Conservation (phyloP, 805 yeast genomes). For the Saccharomycopsis babjevae region DNA sequence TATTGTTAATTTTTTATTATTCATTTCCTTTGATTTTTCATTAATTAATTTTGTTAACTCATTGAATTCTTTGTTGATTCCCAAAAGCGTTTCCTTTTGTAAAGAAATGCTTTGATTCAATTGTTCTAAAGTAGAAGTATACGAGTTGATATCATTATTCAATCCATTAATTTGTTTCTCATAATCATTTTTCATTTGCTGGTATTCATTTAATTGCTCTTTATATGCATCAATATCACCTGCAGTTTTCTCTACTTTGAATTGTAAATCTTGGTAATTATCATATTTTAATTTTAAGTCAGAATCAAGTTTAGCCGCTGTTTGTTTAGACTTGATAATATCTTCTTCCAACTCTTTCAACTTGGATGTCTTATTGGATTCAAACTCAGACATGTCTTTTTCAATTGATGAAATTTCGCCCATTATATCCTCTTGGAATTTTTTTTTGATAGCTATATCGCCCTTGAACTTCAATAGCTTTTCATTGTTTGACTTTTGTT, state of each 20-base stretch:
- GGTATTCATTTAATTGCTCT: conserved; percentile 32
- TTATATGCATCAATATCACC: conserved; percentile 41
- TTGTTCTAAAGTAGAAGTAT: conserved; percentile 20
- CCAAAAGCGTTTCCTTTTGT: conserved; percentile 50
- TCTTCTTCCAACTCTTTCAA: conserved; percentile 53
- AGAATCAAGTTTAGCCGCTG: conserved; percentile 29
- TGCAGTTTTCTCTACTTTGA: conserved; percentile 59
- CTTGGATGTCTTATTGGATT: conserved; percentile 69
- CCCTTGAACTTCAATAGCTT: conserved; percentile 37
- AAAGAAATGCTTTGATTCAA: conserved; percentile 31
- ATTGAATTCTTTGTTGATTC: conserved; percentile 66
- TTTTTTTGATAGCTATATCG: conserved; percentile 29
- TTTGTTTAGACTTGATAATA: conserved; percentile 31
- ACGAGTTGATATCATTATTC: conserved; percentile 20
- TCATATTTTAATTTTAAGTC: conserved; percentile 39
- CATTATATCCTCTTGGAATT: conserved; percentile 26
- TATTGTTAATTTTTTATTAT: conserved; percentile 38
- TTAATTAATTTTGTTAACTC: conserved; percentile 43
- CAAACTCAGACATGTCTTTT: conserved; percentile 74
- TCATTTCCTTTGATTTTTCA: conserved; percentile 31
- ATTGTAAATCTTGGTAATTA: conserved; percentile 49
- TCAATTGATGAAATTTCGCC: conserved; percentile 46
- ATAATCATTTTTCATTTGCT: conserved; percentile 28
- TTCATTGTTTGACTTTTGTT: conserved; percentile 33
- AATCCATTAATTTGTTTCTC: conserved; percentile 21